phyloP scores from a whole-genome alignment of 2,329 filamentous ascomycete species.

The Fusarium setosum region DNA sequence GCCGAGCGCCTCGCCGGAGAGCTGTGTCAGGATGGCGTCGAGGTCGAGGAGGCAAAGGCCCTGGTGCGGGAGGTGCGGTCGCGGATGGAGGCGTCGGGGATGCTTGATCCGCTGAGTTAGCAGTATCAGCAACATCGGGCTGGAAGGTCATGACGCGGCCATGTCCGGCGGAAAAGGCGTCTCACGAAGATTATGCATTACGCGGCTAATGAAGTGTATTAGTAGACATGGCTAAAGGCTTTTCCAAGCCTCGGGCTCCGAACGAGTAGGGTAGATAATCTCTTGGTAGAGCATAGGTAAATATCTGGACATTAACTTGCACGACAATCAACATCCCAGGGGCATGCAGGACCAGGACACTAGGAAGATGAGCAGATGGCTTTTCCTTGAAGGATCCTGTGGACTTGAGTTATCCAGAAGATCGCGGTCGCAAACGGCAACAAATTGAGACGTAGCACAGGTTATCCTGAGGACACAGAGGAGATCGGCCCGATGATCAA shows the following conservation, averaged over 20 bases:
- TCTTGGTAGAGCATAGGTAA: background rate
- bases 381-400: background rate
- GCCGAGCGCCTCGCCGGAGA: conserved; percentile 88
- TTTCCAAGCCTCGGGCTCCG: background rate
- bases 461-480: background rate
- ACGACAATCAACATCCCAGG: background rate
- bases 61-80: conserved; percentile 88
- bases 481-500: conserved; percentile 25
- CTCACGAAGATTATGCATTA: conserved; percentile 22
- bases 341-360: background rate
- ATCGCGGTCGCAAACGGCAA: background rate
- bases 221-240: conserved; percentile 5
- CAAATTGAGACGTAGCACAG: background rate
- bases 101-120: conserved; percentile 43
- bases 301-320: background rate
- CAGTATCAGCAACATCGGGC: conserved; percentile 11
- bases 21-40: conserved; percentile 93
- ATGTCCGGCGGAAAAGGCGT: background rate
- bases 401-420: no score
- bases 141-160: conserved; percentile 14
- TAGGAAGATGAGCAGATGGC: background rate
- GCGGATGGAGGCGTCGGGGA: conserved; percentile 69
- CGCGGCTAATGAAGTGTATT: conserved; percentile 22
- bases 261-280: background rate
- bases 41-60: conserved; percentile 97